phyloP scores from a whole-genome alignment of 2,329 filamentous ascomycete species.

The Penicillium vulpinum region DNA sequence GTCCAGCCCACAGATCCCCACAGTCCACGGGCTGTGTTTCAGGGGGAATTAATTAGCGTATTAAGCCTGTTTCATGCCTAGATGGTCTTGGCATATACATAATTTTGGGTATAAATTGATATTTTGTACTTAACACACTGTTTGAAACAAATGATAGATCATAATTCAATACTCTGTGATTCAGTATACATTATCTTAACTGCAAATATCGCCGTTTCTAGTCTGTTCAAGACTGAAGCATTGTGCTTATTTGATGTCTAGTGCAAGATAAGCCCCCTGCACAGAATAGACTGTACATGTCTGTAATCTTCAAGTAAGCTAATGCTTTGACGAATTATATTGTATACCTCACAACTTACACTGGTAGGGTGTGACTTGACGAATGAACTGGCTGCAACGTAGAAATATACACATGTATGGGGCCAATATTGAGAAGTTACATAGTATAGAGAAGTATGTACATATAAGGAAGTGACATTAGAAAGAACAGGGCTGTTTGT shows the following conservation, averaged over 20 bases:
- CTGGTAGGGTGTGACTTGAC: background rate
- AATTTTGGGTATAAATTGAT: background rate
- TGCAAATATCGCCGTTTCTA: too few species aligned
- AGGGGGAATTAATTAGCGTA: conserved; percentile 7
- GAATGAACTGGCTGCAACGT: too few species aligned
- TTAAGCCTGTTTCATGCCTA: background rate
- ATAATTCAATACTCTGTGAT: background rate
- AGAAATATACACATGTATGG: too few species aligned
- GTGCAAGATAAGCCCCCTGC: background rate
- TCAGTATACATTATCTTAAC: too few species aligned
- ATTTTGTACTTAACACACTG: too few species aligned
- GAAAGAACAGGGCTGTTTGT: background rate
- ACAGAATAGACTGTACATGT: background rate
- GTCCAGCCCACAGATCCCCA: conserved; percentile 12
- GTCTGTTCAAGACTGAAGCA: too few species aligned
- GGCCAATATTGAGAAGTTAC: too few species aligned
- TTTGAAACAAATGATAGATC: background rate
- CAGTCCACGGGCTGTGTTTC: conserved; percentile 12
- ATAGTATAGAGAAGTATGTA: too few species aligned
- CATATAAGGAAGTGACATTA: too few species aligned
- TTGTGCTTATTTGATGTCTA: too few species aligned
- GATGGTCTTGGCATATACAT: conserved; percentile 1
- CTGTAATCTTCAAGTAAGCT: background rate
- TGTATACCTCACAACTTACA: background rate
- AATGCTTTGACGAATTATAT: background rate